Percentiles rank a stretch among this genome's conserved stretches.
Conservation (phyloP, 352 stramenopile species). For the Pythium vanterpoolii region DNA sequence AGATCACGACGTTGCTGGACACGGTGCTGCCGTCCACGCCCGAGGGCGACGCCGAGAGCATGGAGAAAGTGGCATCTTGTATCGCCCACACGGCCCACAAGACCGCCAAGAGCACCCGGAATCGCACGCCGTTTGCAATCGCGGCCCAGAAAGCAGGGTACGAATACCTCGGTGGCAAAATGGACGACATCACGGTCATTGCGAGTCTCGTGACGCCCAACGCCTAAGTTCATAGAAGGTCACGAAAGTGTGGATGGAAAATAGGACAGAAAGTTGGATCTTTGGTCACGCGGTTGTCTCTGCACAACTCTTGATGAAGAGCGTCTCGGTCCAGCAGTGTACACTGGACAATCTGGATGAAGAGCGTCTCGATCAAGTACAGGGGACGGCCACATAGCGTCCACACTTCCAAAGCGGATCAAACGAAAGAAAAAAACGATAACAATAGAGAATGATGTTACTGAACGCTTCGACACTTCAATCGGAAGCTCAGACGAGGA, state of each 20-base stretch:
- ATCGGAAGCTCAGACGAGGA: not conserved
- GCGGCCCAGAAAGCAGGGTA: conserved; percentile 72
- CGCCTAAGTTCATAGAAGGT: too few relatives aligned
- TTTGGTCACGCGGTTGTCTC: not conserved
- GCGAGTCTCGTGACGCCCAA: conserved; percentile 55
- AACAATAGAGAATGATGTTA: too few relatives aligned
- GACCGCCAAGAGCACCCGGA: conserved; percentile 66
- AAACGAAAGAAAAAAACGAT: conserved; percentile 1
- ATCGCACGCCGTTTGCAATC: conserved; percentile 70
- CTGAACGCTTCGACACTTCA: not conserved
- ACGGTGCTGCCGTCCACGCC: conserved; percentile 51
- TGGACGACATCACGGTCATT: conserved; percentile 91
- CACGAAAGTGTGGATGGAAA: not conserved
- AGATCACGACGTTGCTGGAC: conserved; percentile 76
- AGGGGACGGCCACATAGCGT: not conserved
- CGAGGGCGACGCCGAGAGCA: conserved; percentile 48
- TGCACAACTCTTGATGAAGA: not conserved
- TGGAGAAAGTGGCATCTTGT: conserved; percentile 76
- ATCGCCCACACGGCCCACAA: conserved; percentile 83
- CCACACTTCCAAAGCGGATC: not conserved
- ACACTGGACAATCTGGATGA: not conserved
- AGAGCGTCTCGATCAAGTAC: too few relatives aligned
- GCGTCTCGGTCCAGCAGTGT: not conserved
- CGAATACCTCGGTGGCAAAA: conserved; percentile 83
- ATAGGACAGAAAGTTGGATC: not conserved